Evolutionary conservation across 805 yeast species (phyloP).

Genomic region (Hanseniaspora thailandica): DNA sequence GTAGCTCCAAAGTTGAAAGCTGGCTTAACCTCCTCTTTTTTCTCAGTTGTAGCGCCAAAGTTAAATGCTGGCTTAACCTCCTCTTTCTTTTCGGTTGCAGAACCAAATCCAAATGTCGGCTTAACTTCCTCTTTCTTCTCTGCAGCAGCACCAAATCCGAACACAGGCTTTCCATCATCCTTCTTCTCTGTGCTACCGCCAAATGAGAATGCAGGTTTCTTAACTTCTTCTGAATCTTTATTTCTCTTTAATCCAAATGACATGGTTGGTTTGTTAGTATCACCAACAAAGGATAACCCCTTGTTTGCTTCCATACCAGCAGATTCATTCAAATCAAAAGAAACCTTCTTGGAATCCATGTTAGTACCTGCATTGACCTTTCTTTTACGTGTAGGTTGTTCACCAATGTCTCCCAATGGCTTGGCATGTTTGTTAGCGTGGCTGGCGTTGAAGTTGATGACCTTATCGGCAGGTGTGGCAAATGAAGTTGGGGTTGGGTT

Average conservation of each 20-base stretch:
- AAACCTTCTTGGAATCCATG: background rate
- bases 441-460: background rate
- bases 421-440: background rate
- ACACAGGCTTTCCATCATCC: background rate
- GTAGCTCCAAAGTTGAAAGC: conserved; percentile 17
- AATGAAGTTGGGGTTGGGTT: background rate
- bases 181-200: background rate
- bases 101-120: background rate
- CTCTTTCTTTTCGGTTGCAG: background rate
- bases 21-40: conserved; percentile 13
- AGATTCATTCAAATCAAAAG: background rate
- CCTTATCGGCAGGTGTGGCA: conserved; percentile 5
- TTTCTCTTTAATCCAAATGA: background rate
- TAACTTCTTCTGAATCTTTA: background rate
- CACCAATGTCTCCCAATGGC: background rate
- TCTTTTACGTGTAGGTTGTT: background rate
- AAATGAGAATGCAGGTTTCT: background rate
- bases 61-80: background rate
- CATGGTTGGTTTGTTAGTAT: background rate
- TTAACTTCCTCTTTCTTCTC: background rate
- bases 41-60: conserved; percentile 3
- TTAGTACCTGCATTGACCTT: background rate
- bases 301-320: no score
- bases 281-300: background rate
- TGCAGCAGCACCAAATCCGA: background rate